Conservation (phyloP, 352 stramenopile species). For the Phytophthora pistaciae region DNA sequence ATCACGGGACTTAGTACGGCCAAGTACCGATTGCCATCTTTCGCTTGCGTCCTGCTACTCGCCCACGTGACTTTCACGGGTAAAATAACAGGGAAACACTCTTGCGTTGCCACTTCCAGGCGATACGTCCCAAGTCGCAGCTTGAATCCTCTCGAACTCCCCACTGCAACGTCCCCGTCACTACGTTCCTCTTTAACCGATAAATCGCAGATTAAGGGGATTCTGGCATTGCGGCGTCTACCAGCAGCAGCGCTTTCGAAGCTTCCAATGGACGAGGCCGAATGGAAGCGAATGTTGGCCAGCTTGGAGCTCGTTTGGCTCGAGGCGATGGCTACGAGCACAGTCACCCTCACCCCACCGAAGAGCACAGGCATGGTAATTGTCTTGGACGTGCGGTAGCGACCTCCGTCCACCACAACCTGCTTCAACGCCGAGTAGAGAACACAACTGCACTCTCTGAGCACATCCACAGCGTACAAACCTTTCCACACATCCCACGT, state of each 20-base stretch:
- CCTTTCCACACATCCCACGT: slow-evolving; percentile 69
- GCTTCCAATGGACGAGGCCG: slow-evolving; percentile 15
- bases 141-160: slow-evolving; percentile 43
- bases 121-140: slow-evolving; percentile 55
- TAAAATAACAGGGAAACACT: slow-evolving; percentile 36
- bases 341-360: slow-evolving; percentile 54
- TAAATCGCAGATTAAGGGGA: slow-evolving; percentile 1
- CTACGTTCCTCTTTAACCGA: slow-evolving; percentile 20
- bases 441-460: slow-evolving; percentile 67
- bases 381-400: slow-evolving; percentile 54
- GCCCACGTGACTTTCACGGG: slow-evolving; percentile 51
- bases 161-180: slow-evolving; percentile 28
- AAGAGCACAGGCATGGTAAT: slow-evolving; percentile 71
- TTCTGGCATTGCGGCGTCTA: slow-evolving; percentile 12
- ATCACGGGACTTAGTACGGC: slow-evolving; percentile 52
- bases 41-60: slow-evolving; percentile 27
- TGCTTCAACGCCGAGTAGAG: slow-evolving; percentile 77
- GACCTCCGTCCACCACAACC: slow-evolving; percentile 69
- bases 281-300: slow-evolving; percentile 25
- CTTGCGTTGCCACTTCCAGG: slow-evolving; percentile 30
- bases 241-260: slow-evolving; percentile 5
- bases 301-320: slow-evolving; percentile 2
- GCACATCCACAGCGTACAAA: slow-evolving; percentile 62
- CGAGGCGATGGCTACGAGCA: slow-evolving; percentile 21
- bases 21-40: slow-evolving; percentile 37